phyloP scores from a whole-genome alignment of 2,329 filamentous ascomycete species.

The Xylariaceae sp. region DNA sequence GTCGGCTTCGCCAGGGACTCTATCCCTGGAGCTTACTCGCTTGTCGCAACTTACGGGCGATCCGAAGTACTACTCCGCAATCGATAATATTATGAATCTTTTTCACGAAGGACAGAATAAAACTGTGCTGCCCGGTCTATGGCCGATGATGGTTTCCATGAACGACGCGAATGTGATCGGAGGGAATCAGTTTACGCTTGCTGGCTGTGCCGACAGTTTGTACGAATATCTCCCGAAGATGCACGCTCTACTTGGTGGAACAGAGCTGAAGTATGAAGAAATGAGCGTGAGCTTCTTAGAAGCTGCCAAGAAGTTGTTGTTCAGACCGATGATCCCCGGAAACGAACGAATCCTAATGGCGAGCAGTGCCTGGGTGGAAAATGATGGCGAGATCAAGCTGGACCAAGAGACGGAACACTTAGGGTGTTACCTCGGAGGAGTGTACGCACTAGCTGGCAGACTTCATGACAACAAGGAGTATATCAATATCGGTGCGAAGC shows the following conservation, averaged over 20 bases:
- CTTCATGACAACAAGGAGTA: constrained; percentile 54
- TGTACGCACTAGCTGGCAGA: constrained; percentile 63
- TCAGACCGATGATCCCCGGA: constrained; percentile 59
- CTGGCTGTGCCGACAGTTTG: constrained; percentile 37
- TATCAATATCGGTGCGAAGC: constrained; percentile 50
- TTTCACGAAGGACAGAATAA: constrained; percentile 61
- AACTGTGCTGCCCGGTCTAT: constrained; percentile 67
- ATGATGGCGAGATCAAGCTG: constrained; percentile 23
- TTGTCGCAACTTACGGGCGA: constrained; percentile 70
- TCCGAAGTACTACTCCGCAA: constrained; percentile 69
- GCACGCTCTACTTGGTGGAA: constrained; percentile 62
- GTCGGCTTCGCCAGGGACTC: constrained; percentile 53
- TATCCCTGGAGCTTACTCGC: constrained; percentile 69
- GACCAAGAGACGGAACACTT: constrained; percentile 52
- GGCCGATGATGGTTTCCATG: constrained; percentile 64
- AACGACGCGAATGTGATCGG: constrained; percentile 42
- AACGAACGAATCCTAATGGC: constrained; percentile 58
- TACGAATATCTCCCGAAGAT: constrained; percentile 61
- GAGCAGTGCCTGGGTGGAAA: constrained; percentile 44
- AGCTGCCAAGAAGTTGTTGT: constrained; percentile 60
- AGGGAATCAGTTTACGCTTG: constrained; percentile 34
- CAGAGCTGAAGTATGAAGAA: constrained; percentile 34
- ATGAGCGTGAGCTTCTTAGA: constrained; percentile 48
- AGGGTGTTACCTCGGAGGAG: constrained; percentile 67
- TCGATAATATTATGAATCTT: constrained; percentile 63